These are phyloP conservation scores for Chrysanthemum seticuspe DNA, from an alignment of 129 eudicot genomes.

Conservation along the genomic window DNA sequence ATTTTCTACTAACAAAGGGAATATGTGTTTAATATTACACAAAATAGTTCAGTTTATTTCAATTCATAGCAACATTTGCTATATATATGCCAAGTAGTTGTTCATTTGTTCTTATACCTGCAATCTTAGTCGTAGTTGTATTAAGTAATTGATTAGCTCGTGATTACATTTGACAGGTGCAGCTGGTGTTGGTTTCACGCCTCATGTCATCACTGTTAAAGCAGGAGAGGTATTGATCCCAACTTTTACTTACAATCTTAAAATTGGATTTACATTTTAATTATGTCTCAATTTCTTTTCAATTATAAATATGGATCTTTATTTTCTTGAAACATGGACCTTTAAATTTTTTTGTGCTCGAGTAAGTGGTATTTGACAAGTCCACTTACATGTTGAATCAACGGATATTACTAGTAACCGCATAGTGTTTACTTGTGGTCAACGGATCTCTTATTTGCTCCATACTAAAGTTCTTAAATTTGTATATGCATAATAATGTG, in stretches of 20 bases:
- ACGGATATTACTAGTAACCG: neutral
- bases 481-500: neutral
- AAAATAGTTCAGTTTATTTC: too few species aligned
- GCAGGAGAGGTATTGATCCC: constrained; percentile 67
- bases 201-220: constrained; percentile 74
- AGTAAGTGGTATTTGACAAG: constrained; percentile 7
- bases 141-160: neutral
- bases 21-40: too few species aligned
- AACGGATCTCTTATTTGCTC: neutral
- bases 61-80: neutral
- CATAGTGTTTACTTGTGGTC: neutral
- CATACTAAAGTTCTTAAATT: neutral
- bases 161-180: constrained; percentile 44
- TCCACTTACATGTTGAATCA: neutral
- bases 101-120: neutral
- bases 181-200: constrained; percentile 85
- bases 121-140: neutral
- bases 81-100: constrained; percentile 17
- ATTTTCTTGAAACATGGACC: neutral
- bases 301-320: neutral
- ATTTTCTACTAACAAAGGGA: too few species aligned
- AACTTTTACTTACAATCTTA: constrained; percentile 2
- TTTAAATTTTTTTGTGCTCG: neutral
- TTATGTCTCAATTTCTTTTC: neutral
- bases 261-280: neutral